Evolutionary conservation across 495 filamentous ascomycete genomes (phyloP).

Genomic region (Podospora bellae-mahoneyi): DNA sequence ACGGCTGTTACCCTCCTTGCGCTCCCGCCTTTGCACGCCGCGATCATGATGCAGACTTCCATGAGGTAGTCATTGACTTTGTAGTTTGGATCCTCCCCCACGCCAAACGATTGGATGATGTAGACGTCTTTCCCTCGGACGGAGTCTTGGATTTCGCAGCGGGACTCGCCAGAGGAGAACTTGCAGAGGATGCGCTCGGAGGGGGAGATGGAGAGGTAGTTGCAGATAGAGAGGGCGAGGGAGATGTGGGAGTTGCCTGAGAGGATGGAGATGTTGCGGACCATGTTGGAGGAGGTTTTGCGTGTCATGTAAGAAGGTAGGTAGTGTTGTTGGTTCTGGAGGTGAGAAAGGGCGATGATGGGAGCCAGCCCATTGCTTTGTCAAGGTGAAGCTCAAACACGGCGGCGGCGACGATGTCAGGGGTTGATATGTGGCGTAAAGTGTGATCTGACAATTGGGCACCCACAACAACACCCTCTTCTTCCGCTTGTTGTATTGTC

Average conservation of each 20-base stretch:
- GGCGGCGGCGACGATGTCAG: not conserved
- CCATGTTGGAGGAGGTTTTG: constrained; percentile 49
- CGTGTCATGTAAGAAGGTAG: not conserved
- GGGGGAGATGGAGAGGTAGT: constrained; percentile 76
- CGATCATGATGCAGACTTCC: constrained; percentile 95
- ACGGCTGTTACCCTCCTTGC: constrained; percentile 89
- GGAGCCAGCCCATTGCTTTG: not conserved
- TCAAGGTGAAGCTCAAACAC: not conserved
- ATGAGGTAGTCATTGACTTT: constrained; percentile 95
- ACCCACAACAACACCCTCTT: not conserved
- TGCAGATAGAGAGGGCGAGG: constrained; percentile 80
- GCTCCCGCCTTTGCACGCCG: constrained; percentile 94
- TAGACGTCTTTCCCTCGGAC: constrained; percentile 98
- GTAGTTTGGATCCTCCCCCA: constrained; percentile 1
- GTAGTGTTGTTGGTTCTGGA: not conserved
- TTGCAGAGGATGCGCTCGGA: constrained; percentile 81
- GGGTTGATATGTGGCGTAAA: not conserved
- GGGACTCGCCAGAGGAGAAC: constrained; percentile 90
- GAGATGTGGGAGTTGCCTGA: constrained; percentile 89
- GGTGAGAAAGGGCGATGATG: not conserved
- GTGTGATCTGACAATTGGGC: not conserved
- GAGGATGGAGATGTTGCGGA: constrained; percentile 92
- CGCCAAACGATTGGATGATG: constrained; percentile 73
- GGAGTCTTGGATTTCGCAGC: constrained; percentile 91
- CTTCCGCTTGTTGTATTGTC: not conserved